phyloP scores from a whole-genome alignment of 805 yeast species.

The Brettanomyces anomalus region DNA sequence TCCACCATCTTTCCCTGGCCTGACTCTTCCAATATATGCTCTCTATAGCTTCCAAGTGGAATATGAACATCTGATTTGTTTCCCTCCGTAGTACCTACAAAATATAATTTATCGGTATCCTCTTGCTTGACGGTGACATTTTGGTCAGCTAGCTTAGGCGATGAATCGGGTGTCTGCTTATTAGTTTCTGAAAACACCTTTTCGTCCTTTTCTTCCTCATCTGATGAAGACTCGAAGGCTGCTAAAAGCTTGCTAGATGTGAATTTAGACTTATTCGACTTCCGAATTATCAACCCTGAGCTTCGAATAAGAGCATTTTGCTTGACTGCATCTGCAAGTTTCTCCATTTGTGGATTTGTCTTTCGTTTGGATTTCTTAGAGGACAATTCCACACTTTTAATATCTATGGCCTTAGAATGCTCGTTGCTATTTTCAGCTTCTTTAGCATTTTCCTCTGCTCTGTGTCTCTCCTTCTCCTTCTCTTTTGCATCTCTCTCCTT shows the following conservation, averaged over 20 bases:
- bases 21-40: not conserved
- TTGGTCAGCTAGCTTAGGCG: conserved; percentile 4
- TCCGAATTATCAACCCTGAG: conserved; percentile 8
- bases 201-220: conserved; percentile 8
- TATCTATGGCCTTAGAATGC: not conserved
- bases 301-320: conserved; percentile 14
- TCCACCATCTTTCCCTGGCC: not conserved
- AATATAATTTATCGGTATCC: too few relatives aligned
- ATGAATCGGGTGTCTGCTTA: conserved; percentile 3
- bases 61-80: not conserved
- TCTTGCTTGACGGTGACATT: not conserved
- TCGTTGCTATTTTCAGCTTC: not conserved
- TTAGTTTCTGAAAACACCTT: conserved; percentile 8
- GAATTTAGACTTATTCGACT: conserved; percentile 14
- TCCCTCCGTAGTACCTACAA: too few relatives aligned
- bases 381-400: not conserved
- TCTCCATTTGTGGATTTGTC: conserved; percentile 2
- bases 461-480: conserved; percentile 5
- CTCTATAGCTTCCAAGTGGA: conserved; percentile 2
- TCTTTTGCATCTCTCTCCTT: conserved; percentile 5
- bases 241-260: conserved; percentile 14
- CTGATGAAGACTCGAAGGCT: conserved; percentile 13
- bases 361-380: not conserved
- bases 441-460: too few relatives aligned
- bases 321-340: conserved; percentile 3